Conservation (phyloP, 139 green algal species). For the Tetraselmis striata region DNA sequence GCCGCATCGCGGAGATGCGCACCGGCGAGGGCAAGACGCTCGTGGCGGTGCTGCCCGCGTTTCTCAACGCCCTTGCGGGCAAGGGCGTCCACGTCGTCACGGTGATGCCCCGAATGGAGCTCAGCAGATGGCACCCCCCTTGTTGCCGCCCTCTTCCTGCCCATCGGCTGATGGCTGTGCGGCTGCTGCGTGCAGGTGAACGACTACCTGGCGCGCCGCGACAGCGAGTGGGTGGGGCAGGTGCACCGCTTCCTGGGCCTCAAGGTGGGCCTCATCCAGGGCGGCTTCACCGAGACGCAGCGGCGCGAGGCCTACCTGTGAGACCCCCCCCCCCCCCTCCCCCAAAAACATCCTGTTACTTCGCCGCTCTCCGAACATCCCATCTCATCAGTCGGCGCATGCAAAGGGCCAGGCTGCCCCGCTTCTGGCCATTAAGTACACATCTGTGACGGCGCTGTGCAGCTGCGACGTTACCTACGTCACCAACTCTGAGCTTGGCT, state of each 20-base stretch:
- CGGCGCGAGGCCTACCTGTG: constrained; percentile 1
- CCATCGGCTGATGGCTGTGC: neutral
- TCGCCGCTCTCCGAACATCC: too few species aligned
- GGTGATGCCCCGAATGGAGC: too few species aligned
- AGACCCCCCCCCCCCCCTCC: neutral
- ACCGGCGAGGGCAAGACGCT: constrained; percentile 98
- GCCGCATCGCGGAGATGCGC: constrained; percentile 93
- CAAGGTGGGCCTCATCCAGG: constrained; percentile 78
- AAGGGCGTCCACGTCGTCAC: constrained; percentile 89
- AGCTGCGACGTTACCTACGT: constrained; percentile 91
- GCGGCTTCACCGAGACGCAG: constrained; percentile 16
- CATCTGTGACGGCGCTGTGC: too few species aligned
- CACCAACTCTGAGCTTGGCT: constrained; percentile 96
- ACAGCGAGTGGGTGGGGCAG: constrained; percentile 94
- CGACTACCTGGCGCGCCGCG: constrained; percentile 92
- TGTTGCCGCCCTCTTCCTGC: too few species aligned
- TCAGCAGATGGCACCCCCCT: too few species aligned
- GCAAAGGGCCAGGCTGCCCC: too few species aligned
- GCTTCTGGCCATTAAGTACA: too few species aligned
- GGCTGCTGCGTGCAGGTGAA: constrained; percentile 74
- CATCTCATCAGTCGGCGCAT: too few species aligned
- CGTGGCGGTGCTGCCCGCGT: constrained; percentile 90
- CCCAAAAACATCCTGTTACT: too few species aligned
- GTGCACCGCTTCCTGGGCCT: constrained; percentile 93
- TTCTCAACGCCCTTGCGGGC: constrained; percentile 88